phyloP scores from a whole-genome alignment of 2,329 filamentous ascomycete species.

The Botryotinia narcissicola region DNA sequence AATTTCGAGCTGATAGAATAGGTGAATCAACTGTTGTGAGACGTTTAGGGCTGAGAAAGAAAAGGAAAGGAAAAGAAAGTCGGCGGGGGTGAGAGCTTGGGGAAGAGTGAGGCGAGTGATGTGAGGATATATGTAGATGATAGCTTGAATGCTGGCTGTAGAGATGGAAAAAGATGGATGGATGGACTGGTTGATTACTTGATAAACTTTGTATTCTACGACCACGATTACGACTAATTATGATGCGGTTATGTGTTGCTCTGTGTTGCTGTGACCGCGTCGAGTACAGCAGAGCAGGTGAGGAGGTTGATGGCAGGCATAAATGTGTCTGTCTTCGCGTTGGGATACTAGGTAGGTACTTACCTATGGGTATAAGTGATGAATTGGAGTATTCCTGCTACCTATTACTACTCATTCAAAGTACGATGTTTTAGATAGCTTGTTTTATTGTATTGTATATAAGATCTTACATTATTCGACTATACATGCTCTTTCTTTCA shows the following conservation, averaged over 20 bases:
- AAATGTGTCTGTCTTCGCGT: no score
- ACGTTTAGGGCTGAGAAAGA: no score
- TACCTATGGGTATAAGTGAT: background rate
- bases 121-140: background rate
- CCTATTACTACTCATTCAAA: background rate
- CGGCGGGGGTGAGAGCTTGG: background rate
- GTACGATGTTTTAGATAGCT: background rate
- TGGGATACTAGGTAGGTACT: no score
- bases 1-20: no score
- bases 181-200: background rate
- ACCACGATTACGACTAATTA: no score
- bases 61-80: no score
- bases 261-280: background rate
- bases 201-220: background rate
- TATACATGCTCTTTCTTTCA: no score
- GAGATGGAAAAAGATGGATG: background rate
- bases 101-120: background rate
- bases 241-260: no score
- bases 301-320: background rate
- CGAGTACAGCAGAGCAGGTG: background rate
- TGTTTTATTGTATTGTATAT: no score
- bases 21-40: no score
- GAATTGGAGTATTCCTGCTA: background rate
- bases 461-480: background rate
- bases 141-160: background rate